Percentiles rank a stretch among this genome's conserved stretches.
Evolutionary conservation across 176 grass and related monocot species (phyloP).

Genomic region (Panicum miliaceum): DNA sequence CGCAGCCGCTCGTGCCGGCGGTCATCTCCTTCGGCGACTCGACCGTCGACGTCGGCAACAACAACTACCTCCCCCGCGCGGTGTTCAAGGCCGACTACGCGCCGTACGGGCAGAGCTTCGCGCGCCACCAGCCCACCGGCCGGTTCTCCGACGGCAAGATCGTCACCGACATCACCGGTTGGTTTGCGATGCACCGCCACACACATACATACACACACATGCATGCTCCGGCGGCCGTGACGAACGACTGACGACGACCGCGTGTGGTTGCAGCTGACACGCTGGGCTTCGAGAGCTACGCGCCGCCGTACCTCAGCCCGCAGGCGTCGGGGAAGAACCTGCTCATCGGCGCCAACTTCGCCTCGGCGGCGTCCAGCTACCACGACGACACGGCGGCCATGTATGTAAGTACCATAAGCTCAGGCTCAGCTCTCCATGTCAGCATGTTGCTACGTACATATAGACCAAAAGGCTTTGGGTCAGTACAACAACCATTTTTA

Average conservation of each 20-base stretch:
- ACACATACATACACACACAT: neutral
- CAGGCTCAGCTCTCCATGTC: neutral
- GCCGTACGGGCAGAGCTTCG: constrained; percentile 74
- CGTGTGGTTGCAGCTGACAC: constrained; percentile 47
- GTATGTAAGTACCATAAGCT: constrained; percentile 54
- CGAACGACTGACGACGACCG: too few species aligned
- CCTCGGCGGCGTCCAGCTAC: constrained; percentile 79
- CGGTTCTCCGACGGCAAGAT: constrained; percentile 92
- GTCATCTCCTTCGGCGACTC: constrained; percentile 81
- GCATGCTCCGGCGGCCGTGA: neutral
- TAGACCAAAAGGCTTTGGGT: neutral
- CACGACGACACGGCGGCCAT: constrained; percentile 67
- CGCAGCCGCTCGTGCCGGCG: constrained; percentile 63
- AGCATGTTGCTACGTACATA: neutral
- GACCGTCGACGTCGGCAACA: constrained; percentile 88
- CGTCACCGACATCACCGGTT: constrained; percentile 77
- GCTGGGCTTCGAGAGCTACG: constrained; percentile 63
- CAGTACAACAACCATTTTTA: neutral
- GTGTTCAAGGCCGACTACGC: constrained; percentile 76
- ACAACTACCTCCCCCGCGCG: constrained; percentile 57
- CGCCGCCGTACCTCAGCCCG: constrained; percentile 75
- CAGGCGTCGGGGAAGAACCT: constrained; percentile 66
- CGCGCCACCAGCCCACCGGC: constrained; percentile 52
- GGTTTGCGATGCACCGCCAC: neutral
- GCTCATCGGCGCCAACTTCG: constrained; percentile 78